A percentile compares a stretch with the other conserved stretches of the same genome.
Conservation (phyloP, 768 basidiomycete species). For the Pisolithus albus region DNA sequence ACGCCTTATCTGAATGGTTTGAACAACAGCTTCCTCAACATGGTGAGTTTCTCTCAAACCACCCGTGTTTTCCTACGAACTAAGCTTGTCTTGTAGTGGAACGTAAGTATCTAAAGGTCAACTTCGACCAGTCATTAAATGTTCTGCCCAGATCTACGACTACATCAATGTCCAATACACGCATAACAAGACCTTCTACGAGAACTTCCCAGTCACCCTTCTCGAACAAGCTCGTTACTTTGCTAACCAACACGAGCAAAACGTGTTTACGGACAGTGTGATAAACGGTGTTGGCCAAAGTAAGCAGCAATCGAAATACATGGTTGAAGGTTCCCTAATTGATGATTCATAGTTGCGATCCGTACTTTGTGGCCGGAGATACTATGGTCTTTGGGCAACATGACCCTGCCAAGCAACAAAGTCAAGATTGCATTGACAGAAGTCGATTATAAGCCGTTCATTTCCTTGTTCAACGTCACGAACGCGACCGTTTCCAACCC, state of each 20-base stretch:
- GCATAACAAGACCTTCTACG: slow-evolving; percentile 75
- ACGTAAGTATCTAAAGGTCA: slow-evolving; percentile 40
- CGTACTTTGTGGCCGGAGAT: slow-evolving; percentile 70
- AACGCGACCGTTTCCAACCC: slow-evolving; percentile 54
- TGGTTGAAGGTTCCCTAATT: background rate
- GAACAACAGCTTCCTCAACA: slow-evolving; percentile 57
- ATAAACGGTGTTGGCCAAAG: slow-evolving; percentile 68
- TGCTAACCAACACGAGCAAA: slow-evolving; percentile 73
- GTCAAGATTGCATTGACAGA: slow-evolving; percentile 71
- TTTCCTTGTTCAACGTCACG: slow-evolving; percentile 76
- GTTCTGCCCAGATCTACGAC: slow-evolving; percentile 54
- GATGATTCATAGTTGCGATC: slow-evolving; percentile 54
- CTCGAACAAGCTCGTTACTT: slow-evolving; percentile 65
- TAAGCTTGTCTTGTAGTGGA: slow-evolving; percentile 45
- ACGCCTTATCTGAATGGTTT: slow-evolving; percentile 64
- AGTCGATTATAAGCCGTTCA: slow-evolving; percentile 84
- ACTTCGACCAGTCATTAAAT: background rate
- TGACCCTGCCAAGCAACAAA: slow-evolving; percentile 67
- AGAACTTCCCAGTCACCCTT: slow-evolving; percentile 62
- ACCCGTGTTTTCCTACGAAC: background rate
- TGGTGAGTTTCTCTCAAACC: slow-evolving; percentile 36
- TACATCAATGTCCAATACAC: slow-evolving; percentile 67
- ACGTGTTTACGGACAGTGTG: slow-evolving; percentile 57
- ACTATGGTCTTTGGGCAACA: slow-evolving; percentile 63
- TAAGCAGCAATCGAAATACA: slow-evolving; percentile 28